Percentiles rank a stretch among this genome's conserved stretches.
phyloP scores from a whole-genome alignment of 441 rosid genomes.

The Gossypium aridum region DNA sequence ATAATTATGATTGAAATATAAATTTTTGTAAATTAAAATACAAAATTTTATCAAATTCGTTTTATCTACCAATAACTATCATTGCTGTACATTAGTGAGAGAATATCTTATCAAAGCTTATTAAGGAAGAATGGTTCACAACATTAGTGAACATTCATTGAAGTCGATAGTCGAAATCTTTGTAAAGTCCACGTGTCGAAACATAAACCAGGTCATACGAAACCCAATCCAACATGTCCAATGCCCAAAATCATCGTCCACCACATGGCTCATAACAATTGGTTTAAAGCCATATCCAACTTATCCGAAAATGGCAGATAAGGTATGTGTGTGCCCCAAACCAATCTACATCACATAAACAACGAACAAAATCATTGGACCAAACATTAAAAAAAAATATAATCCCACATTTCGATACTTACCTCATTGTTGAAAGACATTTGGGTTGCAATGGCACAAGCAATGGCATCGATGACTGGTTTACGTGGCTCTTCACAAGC shows the following conservation, averaged over 20 bases:
- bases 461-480: constrained; percentile 77
- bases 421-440: background rate
- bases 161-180: background rate
- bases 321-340: constrained; percentile 30
- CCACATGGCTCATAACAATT: constrained; percentile 23
- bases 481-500: constrained; percentile 59
- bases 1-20: no score
- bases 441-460: constrained; percentile 48
- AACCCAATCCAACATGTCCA: constrained; percentile 40
- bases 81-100: background rate
- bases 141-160: background rate
- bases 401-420: constrained; percentile 12
- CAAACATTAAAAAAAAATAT: constrained; percentile 8
- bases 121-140: background rate
- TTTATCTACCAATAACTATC: no score
- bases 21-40: no score
- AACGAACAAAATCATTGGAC: background rate
- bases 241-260: background rate
- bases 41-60: no score
- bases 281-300: constrained; percentile 33
- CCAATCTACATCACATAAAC: constrained; percentile 40
- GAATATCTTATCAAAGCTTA: background rate
- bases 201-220: background rate
- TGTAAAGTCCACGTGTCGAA: constrained; percentile 27
- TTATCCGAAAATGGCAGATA: constrained; percentile 60